These are phyloP conservation scores for Diplocarpon rosae DNA, from an alignment of 2,329 filamentous ascomycete genomes.

Conservation along the genomic window DNA sequence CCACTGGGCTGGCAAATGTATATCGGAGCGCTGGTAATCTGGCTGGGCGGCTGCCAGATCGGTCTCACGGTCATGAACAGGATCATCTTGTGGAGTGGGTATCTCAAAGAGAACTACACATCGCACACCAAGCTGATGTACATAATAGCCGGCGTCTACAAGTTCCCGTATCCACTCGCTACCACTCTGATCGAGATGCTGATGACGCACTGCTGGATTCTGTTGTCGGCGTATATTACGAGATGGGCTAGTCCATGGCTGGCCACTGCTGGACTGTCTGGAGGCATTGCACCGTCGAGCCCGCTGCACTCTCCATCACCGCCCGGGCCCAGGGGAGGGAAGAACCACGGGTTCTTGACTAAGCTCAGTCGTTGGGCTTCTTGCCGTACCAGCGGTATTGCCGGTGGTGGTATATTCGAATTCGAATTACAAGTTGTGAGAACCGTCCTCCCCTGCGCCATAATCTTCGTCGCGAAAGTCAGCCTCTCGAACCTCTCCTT, in stretches of 20 bases:
- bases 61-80: conserved; percentile 38
- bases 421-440: conserved; percentile 37
- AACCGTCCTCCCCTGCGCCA: conserved; percentile 36
- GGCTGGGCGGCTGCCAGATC: conserved; percentile 36
- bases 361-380: conserved; percentile 22
- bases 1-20: conserved; percentile 37
- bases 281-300: conserved; percentile 33
- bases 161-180: conserved; percentile 41
- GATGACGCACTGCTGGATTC: conserved; percentile 37
- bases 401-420: conserved; percentile 42
- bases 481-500: conserved; percentile 43
- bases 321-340: conserved; percentile 23
- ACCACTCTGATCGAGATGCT: conserved; percentile 39
- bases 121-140: conserved; percentile 23
- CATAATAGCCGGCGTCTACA: conserved; percentile 34
- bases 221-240: conserved; percentile 37
- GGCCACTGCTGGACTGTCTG: conserved; percentile 28
- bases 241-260: conserved; percentile 33
- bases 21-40: conserved; percentile 36
- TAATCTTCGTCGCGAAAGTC: conserved; percentile 39
- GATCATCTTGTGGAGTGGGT: conserved; percentile 37
- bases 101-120: conserved; percentile 23
- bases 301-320: conserved; percentile 28
- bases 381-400: conserved; percentile 34
- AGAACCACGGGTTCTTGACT: conserved; percentile 22